Conservation (phyloP, 176 grass and related monocot species). For the Bothriochloa decipiens region DNA sequence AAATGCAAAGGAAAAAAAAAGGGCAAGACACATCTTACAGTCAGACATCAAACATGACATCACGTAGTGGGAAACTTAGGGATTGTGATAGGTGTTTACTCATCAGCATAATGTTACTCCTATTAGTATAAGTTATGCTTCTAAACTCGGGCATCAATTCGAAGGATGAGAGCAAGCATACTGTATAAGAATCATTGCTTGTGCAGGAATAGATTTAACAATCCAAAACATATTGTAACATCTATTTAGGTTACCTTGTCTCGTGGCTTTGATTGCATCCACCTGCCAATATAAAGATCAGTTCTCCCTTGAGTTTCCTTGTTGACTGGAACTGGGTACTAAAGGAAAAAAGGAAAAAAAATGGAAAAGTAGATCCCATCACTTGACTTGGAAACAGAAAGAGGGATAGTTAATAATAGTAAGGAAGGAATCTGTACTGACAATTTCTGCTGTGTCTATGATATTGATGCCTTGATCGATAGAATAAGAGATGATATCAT, state of each 20-base stretch:
- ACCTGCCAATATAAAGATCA: constrained; percentile 78
- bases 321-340: constrained; percentile 74
- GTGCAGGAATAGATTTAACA: neutral
- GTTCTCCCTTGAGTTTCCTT: constrained; percentile 90
- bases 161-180: neutral
- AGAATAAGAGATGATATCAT: constrained; percentile 47
- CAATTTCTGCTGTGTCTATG: constrained; percentile 45
- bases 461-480: constrained; percentile 55
- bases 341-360: constrained; percentile 11
- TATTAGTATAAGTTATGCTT: neutral
- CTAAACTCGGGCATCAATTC: neutral
- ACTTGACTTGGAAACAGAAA: neutral
- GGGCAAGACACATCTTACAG: constrained; percentile 5
- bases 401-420: neutral
- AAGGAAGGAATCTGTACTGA: constrained; percentile 18
- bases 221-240: neutral
- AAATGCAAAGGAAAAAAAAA: constrained; percentile 13
- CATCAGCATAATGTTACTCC: neutral
- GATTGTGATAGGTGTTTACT: neutral
- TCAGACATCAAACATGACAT: constrained; percentile 1
- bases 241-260: constrained; percentile 62
- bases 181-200: neutral
- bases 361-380: neutral
- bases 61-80: neutral
- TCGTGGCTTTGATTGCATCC: constrained; percentile 83